These are phyloP conservation scores for Aspergillus nanangensis DNA, from an alignment of 495 filamentous ascomycete species.

Conservation along the genomic window DNA sequence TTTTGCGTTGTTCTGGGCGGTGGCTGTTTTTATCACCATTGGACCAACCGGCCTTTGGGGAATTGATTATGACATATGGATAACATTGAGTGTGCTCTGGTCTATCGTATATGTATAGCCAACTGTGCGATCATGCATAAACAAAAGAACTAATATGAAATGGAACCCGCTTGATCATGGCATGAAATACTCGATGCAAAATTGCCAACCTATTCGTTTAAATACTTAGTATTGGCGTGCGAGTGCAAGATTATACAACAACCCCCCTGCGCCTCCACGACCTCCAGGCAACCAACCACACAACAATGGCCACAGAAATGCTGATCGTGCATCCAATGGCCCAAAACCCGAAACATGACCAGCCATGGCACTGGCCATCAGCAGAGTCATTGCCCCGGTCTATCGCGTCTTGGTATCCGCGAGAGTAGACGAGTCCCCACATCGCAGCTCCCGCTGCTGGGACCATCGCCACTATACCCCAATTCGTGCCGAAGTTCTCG, in stretches of 20 bases:
- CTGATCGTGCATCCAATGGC: constrained; percentile 63
- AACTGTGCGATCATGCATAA: too few relatives aligned
- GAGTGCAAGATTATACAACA: constrained; percentile 66
- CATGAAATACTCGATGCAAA: too few relatives aligned
- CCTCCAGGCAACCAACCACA: constrained; percentile 80
- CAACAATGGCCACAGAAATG: constrained; percentile 69
- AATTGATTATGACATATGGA: too few relatives aligned
- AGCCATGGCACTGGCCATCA: constrained; percentile 59
- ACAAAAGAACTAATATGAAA: too few relatives aligned
- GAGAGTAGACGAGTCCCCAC: constrained; percentile 81
- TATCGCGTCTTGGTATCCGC: constrained; percentile 67
- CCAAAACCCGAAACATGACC: constrained; percentile 82
- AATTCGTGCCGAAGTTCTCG: constrained; percentile 97
- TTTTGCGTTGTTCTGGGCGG: too few relatives aligned
- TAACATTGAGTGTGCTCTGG: too few relatives aligned
- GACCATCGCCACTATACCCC: constrained; percentile 89
- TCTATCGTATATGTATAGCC: too few relatives aligned
- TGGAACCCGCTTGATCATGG: too few relatives aligned
- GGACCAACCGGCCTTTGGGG: too few relatives aligned
- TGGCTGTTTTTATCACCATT: too few relatives aligned
- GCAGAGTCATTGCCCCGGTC: constrained; percentile 24
- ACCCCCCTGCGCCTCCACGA: constrained; percentile 79
- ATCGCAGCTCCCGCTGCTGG: constrained; percentile 79
- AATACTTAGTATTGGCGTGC: too few relatives aligned
- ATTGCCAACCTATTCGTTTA: too few relatives aligned